A percentile compares a stretch with the other conserved stretches of the same genome.
Evolutionary conservation across 2,329 filamentous ascomycete genomes (phyloP).

Genomic region (Apiospora saccharicola): DNA sequence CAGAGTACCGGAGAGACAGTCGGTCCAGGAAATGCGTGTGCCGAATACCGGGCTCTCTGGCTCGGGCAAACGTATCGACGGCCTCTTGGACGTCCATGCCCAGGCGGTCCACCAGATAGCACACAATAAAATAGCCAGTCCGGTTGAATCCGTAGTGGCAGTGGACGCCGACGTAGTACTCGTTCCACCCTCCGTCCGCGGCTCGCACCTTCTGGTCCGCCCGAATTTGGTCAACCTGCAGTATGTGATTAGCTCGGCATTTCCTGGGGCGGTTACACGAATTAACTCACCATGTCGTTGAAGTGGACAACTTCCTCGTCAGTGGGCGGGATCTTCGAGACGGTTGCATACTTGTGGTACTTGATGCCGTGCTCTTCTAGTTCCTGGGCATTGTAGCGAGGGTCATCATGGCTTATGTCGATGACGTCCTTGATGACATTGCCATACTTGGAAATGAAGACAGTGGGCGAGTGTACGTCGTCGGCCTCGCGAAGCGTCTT

Average conservation of each 20-base stretch:
- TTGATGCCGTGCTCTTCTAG: constrained; percentile 71
- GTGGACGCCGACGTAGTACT: constrained; percentile 79
- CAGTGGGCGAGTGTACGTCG: constrained; percentile 76
- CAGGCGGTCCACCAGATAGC: constrained; percentile 86
- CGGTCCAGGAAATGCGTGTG: constrained; percentile 90
- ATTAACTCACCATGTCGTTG: constrained; percentile 51
- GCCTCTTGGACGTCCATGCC: constrained; percentile 77
- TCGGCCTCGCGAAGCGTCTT: constrained; percentile 94
- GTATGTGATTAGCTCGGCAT: neutral
- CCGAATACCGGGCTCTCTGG: constrained; percentile 82
- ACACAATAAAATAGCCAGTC: constrained; percentile 89
- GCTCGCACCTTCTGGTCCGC: constrained; percentile 58
- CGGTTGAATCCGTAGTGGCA: constrained; percentile 97
- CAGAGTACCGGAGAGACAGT: constrained; percentile 78
- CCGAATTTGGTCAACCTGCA: constrained; percentile 66
- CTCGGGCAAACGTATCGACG: constrained; percentile 77
- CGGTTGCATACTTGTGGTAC: constrained; percentile 89
- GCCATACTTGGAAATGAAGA: constrained; percentile 65
- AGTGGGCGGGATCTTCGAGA: constrained; percentile 86
- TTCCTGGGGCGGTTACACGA: neutral
- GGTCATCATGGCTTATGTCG: constrained; percentile 90
- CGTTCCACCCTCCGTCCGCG: constrained; percentile 50
- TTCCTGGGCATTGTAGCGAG: constrained; percentile 83
- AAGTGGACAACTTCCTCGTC: constrained; percentile 59
- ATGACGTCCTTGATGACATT: constrained; percentile 76